These are phyloP conservation scores for Penicillium coprophilum DNA, from an alignment of 495 filamentous ascomycete species.

Conservation along the genomic window DNA sequence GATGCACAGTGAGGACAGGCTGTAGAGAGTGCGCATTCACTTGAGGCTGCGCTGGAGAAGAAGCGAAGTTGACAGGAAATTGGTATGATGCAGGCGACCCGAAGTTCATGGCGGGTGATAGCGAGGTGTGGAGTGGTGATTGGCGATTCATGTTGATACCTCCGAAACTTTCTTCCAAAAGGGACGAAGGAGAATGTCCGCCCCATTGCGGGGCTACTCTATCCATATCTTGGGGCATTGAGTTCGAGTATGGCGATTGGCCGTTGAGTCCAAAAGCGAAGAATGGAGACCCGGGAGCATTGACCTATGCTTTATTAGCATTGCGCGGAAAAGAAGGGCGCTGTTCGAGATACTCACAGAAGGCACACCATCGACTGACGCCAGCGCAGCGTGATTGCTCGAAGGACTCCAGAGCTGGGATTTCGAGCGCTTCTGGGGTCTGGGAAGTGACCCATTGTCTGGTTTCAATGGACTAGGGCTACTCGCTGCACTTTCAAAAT, in stretches of 20 bases:
- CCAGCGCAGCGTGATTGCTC: constrained; percentile 11
- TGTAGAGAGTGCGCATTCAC: constrained; percentile 28
- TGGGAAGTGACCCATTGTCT: constrained; percentile 30
- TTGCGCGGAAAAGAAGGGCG: not conserved
- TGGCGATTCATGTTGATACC: constrained; percentile 45
- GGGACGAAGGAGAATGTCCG: constrained; percentile 53
- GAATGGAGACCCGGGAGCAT: constrained; percentile 32
- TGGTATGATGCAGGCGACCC: constrained; percentile 31
- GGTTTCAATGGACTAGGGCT: constrained; percentile 57
- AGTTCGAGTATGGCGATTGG: constrained; percentile 47
- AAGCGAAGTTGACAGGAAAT: constrained; percentile 38
- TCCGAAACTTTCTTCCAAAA: constrained; percentile 46
- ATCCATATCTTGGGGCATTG: constrained; percentile 41
- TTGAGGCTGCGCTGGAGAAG: constrained; percentile 33
- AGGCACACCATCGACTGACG: constrained; percentile 23
- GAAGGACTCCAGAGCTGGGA: constrained; percentile 34
- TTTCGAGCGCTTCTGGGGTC: constrained; percentile 24
- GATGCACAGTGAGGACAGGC: constrained; percentile 56
- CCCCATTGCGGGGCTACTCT: constrained; percentile 50
- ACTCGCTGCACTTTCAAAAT: constrained; percentile 68
- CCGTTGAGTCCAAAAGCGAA: constrained; percentile 44
- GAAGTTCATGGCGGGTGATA: constrained; percentile 38
- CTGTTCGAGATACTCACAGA: constrained; percentile 31
- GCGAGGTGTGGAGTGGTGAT: constrained; percentile 35
- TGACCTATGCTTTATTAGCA: constrained; percentile 22